Evolutionary conservation across 345 rosid species (phyloP), one percentile per base, ranked within the genome.

Genomic region (Gossypium herbaceum): DNA sequence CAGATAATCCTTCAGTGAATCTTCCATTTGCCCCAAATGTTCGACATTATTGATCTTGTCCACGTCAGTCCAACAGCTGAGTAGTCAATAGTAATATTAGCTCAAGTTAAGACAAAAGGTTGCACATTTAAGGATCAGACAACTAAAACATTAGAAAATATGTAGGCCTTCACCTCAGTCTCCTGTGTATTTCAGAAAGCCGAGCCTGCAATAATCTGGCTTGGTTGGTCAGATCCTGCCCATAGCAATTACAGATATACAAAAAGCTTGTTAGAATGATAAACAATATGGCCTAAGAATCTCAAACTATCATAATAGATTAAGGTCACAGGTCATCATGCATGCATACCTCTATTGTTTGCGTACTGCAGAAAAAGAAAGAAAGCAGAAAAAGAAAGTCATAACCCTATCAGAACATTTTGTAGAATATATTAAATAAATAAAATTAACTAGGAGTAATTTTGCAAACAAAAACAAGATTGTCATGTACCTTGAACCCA

Each of bases 321-420:
- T 27, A 34, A 29, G 70, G 47, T 25, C 10, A 45, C 60, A 34
- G 12, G 48, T 27, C 39, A 15, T 43, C 71, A 72, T 66, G 70
- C 79, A 61, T 44, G 9, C n/a, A 24, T 87, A 92, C 96, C 97
- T 94, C 94, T 48, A 80, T 74, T 54, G 92, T 83, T 76, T 85
- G 94, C 72, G 82, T 73, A 73, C 96, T 94, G 93, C 78, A 81
- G 73, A 56, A 47, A 27, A 60, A 78, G 70, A 51, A 11, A 47
- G 78, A 27, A 68, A 80, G 11, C 64, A 47, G 57, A 74, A 76
- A 52, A 73, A 66, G 79, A 73, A 74, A 2, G 29, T 71, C 73
- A 70, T 54, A 52, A 70, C 2, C 51, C 19, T 76, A 69, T 71
- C 54, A 78, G 73, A 73, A 79, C 41, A 76, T 45, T 60, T 76